A percentile compares a stretch with the other conserved stretches of the same genome.
Evolutionary conservation across 2,329 filamentous ascomycete species (phyloP).

Genomic region (Fusarium sambucinum): DNA sequence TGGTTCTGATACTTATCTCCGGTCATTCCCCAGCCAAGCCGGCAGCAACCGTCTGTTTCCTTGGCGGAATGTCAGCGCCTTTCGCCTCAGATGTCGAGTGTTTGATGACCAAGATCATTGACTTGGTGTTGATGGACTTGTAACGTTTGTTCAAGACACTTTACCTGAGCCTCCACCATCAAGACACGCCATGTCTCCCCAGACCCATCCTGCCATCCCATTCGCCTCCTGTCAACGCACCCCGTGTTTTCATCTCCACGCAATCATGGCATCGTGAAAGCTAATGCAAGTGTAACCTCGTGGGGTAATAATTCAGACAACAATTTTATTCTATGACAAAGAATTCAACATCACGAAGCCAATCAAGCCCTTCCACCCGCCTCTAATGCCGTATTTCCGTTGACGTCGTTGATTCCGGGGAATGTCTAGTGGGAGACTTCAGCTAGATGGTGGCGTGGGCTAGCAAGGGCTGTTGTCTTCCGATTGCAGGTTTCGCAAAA

Average conservation of each 20-base stretch:
- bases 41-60: constrained; percentile 17
- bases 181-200: not conserved
- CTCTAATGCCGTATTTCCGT: constrained; percentile 17
- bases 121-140: not conserved
- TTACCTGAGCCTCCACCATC: not conserved
- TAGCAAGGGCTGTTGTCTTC: not conserved
- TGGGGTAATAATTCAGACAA: constrained; percentile 26
- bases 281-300: constrained; percentile 25
- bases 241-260: constrained; percentile 19
- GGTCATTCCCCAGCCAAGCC: constrained; percentile 31
- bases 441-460: constrained; percentile 18
- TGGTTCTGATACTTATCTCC: constrained; percentile 25
- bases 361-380: constrained; percentile 13
- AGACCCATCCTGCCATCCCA: no score
- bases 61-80: constrained; percentile 11
- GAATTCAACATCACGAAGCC: not conserved
- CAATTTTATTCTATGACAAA: not conserved
- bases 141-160: not conserved
- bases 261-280: not conserved
- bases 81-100: constrained; percentile 2
- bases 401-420: constrained; percentile 3
- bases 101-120: not conserved
- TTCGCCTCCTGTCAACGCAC: constrained; percentile 15
- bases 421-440: constrained; percentile 8
- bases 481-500: not conserved